phyloP scores from a whole-genome alignment of 805 yeast species.

The Nakazawaea wyomingensis region DNA sequence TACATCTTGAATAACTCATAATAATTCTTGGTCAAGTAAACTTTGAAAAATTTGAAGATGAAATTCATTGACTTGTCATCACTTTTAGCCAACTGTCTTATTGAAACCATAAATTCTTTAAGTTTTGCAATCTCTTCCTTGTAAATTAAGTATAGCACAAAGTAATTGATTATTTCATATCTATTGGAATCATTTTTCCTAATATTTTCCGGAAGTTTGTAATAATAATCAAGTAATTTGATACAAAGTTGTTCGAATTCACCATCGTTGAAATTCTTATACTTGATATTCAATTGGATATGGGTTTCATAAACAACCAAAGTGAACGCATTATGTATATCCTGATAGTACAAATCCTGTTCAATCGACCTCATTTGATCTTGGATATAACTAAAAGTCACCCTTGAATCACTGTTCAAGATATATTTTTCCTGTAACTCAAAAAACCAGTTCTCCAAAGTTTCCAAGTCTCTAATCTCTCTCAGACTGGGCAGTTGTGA shows the following conservation, averaged over 20 bases:
- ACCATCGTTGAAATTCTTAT: not conserved
- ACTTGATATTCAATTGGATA: not conserved
- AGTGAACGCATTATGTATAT: constrained; percentile 1
- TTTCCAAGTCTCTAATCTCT: not conserved
- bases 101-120: not conserved
- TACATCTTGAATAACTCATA: not conserved
- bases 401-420: not conserved
- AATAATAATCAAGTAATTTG: not conserved
- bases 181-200: not conserved
- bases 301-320: not conserved
- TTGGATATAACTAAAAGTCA: not conserved
- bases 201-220: not conserved
- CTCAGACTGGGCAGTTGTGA: not conserved
- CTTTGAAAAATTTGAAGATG: not conserved
- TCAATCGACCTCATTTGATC: constrained; percentile 3
- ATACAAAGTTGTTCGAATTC: not conserved
- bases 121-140: not conserved
- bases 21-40: not conserved
- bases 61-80: not conserved
- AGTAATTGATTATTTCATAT: not conserved
- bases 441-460: not conserved
- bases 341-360: constrained; percentile 2
- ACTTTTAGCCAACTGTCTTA: not conserved
- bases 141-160: not conserved
- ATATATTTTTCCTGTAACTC: not conserved